These are phyloP conservation scores for Aspergillus spinulosporus DNA, from an alignment of 2,329 filamentous ascomycete genomes.

Conservation along the genomic window DNA sequence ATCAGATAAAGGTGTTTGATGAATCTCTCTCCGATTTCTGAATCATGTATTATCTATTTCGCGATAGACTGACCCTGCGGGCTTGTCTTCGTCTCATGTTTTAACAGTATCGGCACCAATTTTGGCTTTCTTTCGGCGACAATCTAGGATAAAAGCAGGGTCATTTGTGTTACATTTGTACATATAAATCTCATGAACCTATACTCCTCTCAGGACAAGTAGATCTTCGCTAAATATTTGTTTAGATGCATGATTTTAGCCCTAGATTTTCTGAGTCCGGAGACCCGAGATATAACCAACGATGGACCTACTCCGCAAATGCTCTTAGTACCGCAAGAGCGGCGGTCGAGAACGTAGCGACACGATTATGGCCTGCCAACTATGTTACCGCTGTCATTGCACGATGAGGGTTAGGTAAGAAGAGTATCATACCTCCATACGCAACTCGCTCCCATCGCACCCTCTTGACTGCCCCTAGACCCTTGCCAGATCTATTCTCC, in stretches of 20 bases:
- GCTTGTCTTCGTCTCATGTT: slow-evolving; percentile 19
- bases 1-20: slow-evolving; percentile 15
- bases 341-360: slow-evolving; percentile 42
- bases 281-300: too few relatives aligned
- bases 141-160: slow-evolving; percentile 14
- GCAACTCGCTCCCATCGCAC: slow-evolving; percentile 47
- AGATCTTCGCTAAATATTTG: too few relatives aligned
- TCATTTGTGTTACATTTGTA: slow-evolving; percentile 18
- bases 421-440: slow-evolving; percentile 42
- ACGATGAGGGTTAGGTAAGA: not conserved
- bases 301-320: slow-evolving; percentile 33
- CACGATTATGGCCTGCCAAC: slow-evolving; percentile 40
- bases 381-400: too few relatives aligned
- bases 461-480: slow-evolving; percentile 33
- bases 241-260: too few relatives aligned
- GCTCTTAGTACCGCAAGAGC: slow-evolving; percentile 40
- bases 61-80: slow-evolving; percentile 23
- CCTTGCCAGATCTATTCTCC: slow-evolving; percentile 31
- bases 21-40: slow-evolving; percentile 11
- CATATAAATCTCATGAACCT: slow-evolving; percentile 19
- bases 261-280: too few relatives aligned
- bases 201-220: slow-evolving; percentile 19
- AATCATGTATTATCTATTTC: slow-evolving; percentile 24
- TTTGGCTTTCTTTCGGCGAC: slow-evolving; percentile 7
- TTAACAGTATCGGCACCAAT: slow-evolving; percentile 3